These are phyloP conservation scores for Trichoderma koningiopsis DNA, from an alignment of 2,329 filamentous ascomycete species.

Conservation along the genomic window DNA sequence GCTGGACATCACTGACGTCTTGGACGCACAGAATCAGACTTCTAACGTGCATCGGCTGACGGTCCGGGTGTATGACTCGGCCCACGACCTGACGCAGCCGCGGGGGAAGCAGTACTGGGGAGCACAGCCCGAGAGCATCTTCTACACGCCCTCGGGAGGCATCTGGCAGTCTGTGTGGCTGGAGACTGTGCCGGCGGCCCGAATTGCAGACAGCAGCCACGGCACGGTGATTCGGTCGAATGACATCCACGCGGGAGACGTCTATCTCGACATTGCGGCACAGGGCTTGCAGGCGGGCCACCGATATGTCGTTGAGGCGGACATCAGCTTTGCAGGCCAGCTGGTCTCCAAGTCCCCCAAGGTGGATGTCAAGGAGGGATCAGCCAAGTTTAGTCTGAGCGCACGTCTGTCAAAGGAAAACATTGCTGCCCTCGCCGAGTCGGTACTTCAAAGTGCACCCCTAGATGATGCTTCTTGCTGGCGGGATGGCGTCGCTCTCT, in stretches of 20 bases:
- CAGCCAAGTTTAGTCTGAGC: background rate
- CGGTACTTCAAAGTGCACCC: slow-evolving; percentile 39
- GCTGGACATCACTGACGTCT: slow-evolving; percentile 58
- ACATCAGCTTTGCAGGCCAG: slow-evolving; percentile 53
- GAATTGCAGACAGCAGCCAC: slow-evolving; percentile 57
- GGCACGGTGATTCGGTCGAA: slow-evolving; percentile 61
- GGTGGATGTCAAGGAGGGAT: slow-evolving; percentile 4
- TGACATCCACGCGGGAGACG: slow-evolving; percentile 53
- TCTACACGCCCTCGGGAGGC: slow-evolving; percentile 59
- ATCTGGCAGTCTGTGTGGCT: slow-evolving; percentile 62
- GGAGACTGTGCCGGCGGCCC: slow-evolving; percentile 55
- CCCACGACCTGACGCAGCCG: slow-evolving; percentile 64
- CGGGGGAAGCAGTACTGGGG: slow-evolving; percentile 70
- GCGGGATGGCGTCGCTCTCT: slow-evolving; percentile 61
- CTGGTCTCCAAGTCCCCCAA: slow-evolving; percentile 44
- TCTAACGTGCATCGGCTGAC: slow-evolving; percentile 47
- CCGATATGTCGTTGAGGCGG: slow-evolving; percentile 54
- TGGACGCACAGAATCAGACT: slow-evolving; percentile 34
- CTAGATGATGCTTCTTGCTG: slow-evolving; percentile 46
- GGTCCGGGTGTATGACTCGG: slow-evolving; percentile 63
- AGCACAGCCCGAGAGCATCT: slow-evolving; percentile 61
- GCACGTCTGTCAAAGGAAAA: slow-evolving; percentile 47
- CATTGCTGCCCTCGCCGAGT: slow-evolving; percentile 42
- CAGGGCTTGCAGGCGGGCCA: slow-evolving; percentile 51
- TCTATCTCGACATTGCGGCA: slow-evolving; percentile 55